Evolutionary conservation across 768 basidiomycete species (phyloP).

Genomic region (Leccinellum luteum): DNA sequence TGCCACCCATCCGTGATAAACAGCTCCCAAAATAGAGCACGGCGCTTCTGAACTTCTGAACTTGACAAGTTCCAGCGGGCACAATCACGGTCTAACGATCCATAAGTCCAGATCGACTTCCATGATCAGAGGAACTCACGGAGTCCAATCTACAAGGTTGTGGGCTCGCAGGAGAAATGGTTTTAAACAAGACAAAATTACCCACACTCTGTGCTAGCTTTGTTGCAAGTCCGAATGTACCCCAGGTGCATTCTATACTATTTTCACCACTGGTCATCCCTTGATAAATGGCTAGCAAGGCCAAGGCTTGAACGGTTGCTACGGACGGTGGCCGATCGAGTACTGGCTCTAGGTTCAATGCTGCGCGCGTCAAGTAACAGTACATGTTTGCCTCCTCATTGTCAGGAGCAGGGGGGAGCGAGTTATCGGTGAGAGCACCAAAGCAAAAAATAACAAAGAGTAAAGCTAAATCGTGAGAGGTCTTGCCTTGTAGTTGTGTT

Average conservation of each 20-base stretch:
- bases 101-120: constrained; percentile 12
- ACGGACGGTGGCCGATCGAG: constrained; percentile 71
- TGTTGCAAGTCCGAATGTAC: constrained; percentile 59
- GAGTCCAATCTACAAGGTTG: constrained; percentile 53
- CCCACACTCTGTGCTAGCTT: constrained; percentile 68
- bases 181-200: constrained; percentile 14
- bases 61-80: constrained; percentile 63
- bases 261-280: constrained; percentile 66
- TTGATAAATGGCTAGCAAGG: constrained; percentile 69
- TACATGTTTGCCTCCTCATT: constrained; percentile 52
- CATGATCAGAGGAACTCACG: constrained; percentile 42
- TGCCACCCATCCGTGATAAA: constrained; percentile 77
- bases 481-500: constrained; percentile 20
- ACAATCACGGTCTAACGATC: constrained; percentile 63
- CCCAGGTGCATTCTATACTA: constrained; percentile 69
- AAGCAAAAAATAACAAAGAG: constrained; percentile 63
- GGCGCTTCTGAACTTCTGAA: constrained; percentile 66
- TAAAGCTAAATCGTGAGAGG: constrained; percentile 61
- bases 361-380: constrained; percentile 60
- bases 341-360: constrained; percentile 64
- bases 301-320: constrained; percentile 63
- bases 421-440: constrained; percentile 56
- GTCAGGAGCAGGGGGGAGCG: constrained; percentile 50
- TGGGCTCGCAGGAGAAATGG: background rate
- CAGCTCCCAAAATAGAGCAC: constrained; percentile 70